phyloP scores from a whole-genome alignment of 352 stramenopile genomes.

The Pythium myriotylum region DNA sequence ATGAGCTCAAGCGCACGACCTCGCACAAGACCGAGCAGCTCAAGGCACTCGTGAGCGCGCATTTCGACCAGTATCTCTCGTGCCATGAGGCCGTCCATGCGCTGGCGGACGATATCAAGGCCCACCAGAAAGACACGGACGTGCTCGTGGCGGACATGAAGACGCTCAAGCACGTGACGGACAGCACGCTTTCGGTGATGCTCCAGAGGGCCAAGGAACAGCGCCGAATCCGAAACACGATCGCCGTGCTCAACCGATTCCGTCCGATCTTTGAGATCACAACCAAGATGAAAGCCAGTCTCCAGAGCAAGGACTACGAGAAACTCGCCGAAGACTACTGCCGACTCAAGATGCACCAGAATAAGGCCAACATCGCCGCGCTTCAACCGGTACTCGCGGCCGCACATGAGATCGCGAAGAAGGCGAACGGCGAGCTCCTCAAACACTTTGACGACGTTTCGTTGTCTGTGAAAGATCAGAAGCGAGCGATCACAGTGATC shows the following conservation, averaged over 20 bases:
- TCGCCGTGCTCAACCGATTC: constrained; percentile 67
- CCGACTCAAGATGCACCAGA: constrained; percentile 64
- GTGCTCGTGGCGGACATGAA: constrained; percentile 54
- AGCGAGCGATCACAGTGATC: constrained; percentile 60
- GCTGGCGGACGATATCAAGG: constrained; percentile 60
- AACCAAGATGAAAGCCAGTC: constrained; percentile 72
- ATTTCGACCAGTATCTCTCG: constrained; percentile 85
- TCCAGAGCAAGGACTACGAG: constrained; percentile 66
- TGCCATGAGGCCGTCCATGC: constrained; percentile 78
- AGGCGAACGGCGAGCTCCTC: constrained; percentile 64
- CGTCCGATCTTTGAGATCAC: constrained; percentile 75
- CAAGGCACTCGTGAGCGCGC: constrained; percentile 75
- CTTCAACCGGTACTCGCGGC: constrained; percentile 61
- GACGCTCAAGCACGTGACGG: constrained; percentile 56
- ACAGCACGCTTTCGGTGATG: constrained; percentile 78
- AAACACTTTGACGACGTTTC: constrained; percentile 64
- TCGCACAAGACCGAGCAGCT: constrained; percentile 86
- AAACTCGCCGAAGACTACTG: constrained; percentile 76
- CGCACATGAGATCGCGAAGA: constrained; percentile 59
- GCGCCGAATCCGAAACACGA: constrained; percentile 72
- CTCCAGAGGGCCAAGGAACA: constrained; percentile 74
- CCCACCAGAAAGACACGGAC: constrained; percentile 64
- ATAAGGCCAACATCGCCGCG: constrained; percentile 60
- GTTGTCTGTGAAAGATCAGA: constrained; percentile 66
- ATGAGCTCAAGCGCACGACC: constrained; percentile 67